Evolutionary conservation across 257 asterid species (phyloP).

Genomic region (Apocynum venetum): DNA sequence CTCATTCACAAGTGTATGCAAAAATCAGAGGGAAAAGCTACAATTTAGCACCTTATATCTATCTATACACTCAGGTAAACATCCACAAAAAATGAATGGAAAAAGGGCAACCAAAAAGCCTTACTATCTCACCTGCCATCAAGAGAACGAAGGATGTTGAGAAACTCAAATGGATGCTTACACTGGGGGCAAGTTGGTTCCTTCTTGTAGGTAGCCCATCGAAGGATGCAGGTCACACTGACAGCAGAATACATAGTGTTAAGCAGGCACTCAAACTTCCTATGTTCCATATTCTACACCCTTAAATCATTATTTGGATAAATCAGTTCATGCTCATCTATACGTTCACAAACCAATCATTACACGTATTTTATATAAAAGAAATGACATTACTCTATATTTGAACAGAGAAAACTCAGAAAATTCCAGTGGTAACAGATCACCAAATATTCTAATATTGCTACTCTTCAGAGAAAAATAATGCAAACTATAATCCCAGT

Average conservation of each 20-base stretch:
- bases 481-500: background rate
- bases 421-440: no score
- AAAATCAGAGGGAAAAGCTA: background rate
- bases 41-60: background rate
- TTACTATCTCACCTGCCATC: constrained; percentile 69
- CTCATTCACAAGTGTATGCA: background rate
- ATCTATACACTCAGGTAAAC: background rate
- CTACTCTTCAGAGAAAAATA: background rate
- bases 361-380: background rate
- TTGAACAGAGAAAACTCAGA: background rate
- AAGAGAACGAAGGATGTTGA: constrained; percentile 75
- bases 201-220: constrained; percentile 85
- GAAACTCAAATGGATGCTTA: constrained; percentile 70
- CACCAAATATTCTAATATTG: no score
- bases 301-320: background rate
- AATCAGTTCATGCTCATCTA: background rate
- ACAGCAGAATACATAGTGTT: constrained; percentile 8
- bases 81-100: background rate
- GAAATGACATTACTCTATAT: background rate
- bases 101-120: background rate
- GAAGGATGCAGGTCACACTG: constrained; percentile 84
- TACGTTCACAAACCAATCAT: background rate
- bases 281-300: no score
- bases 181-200: constrained; percentile 90
- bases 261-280: background rate